Percentiles rank a stretch among this genome's conserved stretches.
Conservation (phyloP, 1,139 yeast genomes). For the Ogataea hybrid region DNA sequence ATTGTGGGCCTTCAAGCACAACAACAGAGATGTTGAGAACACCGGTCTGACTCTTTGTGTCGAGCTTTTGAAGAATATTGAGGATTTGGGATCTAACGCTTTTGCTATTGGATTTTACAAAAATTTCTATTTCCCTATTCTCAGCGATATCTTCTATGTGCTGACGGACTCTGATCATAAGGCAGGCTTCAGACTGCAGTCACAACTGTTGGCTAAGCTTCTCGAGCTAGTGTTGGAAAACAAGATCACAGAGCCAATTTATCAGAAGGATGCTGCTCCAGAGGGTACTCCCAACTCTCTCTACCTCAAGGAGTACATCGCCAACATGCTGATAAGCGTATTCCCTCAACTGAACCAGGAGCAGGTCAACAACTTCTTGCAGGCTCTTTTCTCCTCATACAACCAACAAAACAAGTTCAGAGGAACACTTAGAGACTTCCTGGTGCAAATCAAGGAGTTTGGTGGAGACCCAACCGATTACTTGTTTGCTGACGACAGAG, state of each 20-base stretch:
- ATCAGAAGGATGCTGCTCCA: constrained; percentile 68
- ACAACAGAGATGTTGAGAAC: constrained; percentile 92
- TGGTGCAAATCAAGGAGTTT: constrained; percentile 91
- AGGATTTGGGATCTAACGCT: constrained; percentile 69
- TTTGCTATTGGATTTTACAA: constrained; percentile 86
- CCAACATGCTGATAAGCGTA: constrained; percentile 76
- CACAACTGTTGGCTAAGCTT: constrained; percentile 79
- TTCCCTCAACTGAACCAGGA: constrained; percentile 87
- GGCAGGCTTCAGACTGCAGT: constrained; percentile 89
- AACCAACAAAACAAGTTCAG: constrained; percentile 75
- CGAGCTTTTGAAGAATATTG: constrained; percentile 82
- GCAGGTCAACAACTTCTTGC: constrained; percentile 79
- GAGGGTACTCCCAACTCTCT: constrained; percentile 79
- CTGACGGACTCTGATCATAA: constrained; percentile 97
- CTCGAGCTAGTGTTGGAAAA: constrained; percentile 80
- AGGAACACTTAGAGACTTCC: constrained; percentile 88
- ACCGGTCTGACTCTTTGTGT: constrained; percentile 80
- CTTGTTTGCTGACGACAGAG: constrained; percentile 91
- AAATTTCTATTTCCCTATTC: constrained; percentile 83
- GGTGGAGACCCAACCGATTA: constrained; percentile 96
- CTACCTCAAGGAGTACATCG: constrained; percentile 78
- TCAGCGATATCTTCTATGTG: constrained; percentile 89
- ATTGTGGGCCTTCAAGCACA: constrained; percentile 97
- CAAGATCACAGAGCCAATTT: constrained; percentile 74
- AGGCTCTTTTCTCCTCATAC: constrained; percentile 71